phyloP scores from a whole-genome alignment of 1,284 basidiomycete genomes.

The Puccinia polysora region DNA sequence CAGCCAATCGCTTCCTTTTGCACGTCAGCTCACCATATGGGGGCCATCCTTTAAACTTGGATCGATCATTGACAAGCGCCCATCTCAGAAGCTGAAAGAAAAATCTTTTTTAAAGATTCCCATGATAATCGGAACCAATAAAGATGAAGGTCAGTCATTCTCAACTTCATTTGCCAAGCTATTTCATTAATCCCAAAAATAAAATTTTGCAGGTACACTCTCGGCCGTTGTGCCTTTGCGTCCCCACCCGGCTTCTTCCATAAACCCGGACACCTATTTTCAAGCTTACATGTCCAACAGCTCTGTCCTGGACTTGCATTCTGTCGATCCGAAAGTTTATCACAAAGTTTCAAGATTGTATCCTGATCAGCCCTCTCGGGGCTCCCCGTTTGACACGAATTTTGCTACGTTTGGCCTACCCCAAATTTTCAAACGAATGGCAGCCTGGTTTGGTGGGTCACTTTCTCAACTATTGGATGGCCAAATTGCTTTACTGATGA shows the following conservation, averaged over 20 bases:
- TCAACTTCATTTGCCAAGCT: background rate
- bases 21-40: conserved; percentile 23
- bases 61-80: conserved; percentile 15
- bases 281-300: conserved; percentile 29
- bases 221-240: conserved; percentile 3
- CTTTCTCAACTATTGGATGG: background rate
- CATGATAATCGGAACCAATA: conserved; percentile 27
- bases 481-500: background rate
- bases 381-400: conserved; percentile 47
- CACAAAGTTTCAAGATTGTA: conserved; percentile 44
- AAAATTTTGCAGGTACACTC: conserved; percentile 10
- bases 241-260: background rate
- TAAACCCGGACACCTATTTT: conserved; percentile 16
- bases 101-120: conserved; percentile 25
- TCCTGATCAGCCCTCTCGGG: conserved; percentile 44
- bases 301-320: conserved; percentile 17
- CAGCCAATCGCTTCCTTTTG: conserved; percentile 13
- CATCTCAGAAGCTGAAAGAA: conserved; percentile 13
- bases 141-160: conserved; percentile 30
- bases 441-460: conserved; percentile 35
- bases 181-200: no score
- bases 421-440: conserved; percentile 27
- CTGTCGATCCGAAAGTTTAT: conserved; percentile 20
- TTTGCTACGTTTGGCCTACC: conserved; percentile 30
- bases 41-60: conserved; percentile 36